Percentiles rank a stretch among this genome's conserved stretches.
Evolutionary conservation across 768 basidiomycete species (phyloP).

Genomic region (Rhodotorula diobovata): DNA sequence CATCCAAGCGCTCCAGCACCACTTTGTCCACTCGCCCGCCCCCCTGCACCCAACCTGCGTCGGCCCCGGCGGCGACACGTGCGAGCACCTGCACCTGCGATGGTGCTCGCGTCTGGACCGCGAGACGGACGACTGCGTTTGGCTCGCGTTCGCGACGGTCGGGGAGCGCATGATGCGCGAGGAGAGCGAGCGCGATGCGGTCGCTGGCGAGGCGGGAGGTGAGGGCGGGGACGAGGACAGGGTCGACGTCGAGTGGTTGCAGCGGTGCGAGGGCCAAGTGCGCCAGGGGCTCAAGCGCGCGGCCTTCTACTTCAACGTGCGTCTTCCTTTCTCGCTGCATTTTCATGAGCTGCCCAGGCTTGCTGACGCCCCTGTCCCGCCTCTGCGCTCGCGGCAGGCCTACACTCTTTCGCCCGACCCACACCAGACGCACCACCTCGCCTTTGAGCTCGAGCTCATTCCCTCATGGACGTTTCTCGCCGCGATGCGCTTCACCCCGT

Average conservation of each 20-base stretch:
- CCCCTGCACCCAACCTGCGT: neutral
- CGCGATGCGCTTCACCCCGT: neutral
- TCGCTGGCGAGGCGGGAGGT: neutral
- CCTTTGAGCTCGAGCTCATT: conserved; percentile 10
- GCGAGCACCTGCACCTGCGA: conserved; percentile 1
- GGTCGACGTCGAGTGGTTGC: neutral
- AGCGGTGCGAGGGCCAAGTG: conserved; percentile 8
- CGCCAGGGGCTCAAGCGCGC: conserved; percentile 13
- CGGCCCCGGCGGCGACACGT: neutral
- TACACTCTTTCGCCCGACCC: conserved; percentile 15
- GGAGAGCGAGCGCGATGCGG: neutral
- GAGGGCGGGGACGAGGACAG: neutral
- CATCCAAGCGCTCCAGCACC: conserved; percentile 6
- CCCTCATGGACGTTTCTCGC: conserved; percentile 18
- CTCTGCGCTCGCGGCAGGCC: neutral
- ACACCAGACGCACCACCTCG: conserved; percentile 21
- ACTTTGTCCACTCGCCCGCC: neutral
- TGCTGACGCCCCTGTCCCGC: too few species aligned
- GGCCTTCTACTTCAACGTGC: conserved; percentile 14
- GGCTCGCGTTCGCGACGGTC: neutral
- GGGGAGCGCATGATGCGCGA: conserved; percentile 10
- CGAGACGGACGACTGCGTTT: conserved; percentile 7
- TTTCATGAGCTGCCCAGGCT: too few species aligned
- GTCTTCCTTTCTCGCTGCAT: neutral
- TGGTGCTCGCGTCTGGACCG: neutral